phyloP scores from a whole-genome alignment of 768 basidiomycete species.

The Pilatotrama ljubarskyi region DNA sequence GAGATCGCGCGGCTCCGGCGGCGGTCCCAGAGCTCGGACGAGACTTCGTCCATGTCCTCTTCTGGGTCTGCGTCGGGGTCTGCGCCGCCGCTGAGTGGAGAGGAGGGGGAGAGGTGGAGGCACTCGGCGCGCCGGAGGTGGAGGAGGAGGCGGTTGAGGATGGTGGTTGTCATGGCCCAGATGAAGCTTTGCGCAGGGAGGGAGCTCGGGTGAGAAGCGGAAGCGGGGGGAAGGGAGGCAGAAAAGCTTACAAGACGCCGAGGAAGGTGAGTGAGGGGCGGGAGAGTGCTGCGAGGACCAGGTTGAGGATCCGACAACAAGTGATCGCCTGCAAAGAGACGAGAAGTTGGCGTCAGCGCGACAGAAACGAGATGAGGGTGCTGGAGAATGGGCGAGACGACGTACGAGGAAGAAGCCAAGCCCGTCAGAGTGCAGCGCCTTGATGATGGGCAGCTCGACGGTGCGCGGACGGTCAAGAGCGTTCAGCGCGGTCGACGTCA shows the following conservation, averaged over 20 bases:
- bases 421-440: slow-evolving; percentile 37
- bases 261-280: slow-evolving; percentile 31
- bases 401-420: slow-evolving; percentile 38
- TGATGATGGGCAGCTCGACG: slow-evolving; percentile 28
- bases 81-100: neutral
- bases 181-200: slow-evolving; percentile 28
- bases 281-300: slow-evolving; percentile 25
- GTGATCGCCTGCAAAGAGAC: slow-evolving; percentile 25
- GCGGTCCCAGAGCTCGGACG: neutral
- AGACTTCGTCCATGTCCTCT: neutral
- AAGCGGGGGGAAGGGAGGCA: neutral
- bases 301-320: slow-evolving; percentile 30
- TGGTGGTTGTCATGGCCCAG: slow-evolving; percentile 36
- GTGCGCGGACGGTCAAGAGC: slow-evolving; percentile 37
- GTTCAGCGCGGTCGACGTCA: slow-evolving; percentile 35
- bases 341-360: neutral
- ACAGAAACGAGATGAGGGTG: neutral
- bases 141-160: slow-evolving; percentile 37
- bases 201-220: too few species aligned
- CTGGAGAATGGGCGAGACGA: neutral
- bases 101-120: neutral
- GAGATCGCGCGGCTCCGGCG: slow-evolving; percentile 2
- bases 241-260: slow-evolving; percentile 29
- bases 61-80: neutral
- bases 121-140: slow-evolving; percentile 34